Percentiles rank a stretch among this genome's conserved stretches.
These are phyloP conservation scores for Pseudocercospora fijiensis DNA, from an alignment of 2,329 filamentous ascomycete genomes.

Conservation along the genomic window DNA sequence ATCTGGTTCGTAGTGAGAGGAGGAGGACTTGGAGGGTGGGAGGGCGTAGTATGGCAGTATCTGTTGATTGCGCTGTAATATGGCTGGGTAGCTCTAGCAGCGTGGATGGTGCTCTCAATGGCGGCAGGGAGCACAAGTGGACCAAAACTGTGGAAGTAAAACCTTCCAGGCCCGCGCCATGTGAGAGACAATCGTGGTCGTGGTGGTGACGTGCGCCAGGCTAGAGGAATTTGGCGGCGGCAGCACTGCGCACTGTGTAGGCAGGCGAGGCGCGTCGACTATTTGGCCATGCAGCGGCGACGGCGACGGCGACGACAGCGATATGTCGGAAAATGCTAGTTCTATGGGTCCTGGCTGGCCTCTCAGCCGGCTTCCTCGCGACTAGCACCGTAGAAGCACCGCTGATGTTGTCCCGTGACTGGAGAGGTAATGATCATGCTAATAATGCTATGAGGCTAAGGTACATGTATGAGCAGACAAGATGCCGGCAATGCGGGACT, in stretches of 20 bases:
- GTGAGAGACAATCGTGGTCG: neutral
- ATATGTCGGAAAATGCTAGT: neutral
- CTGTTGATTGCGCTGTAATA: neutral
- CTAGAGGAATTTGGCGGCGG: neutral
- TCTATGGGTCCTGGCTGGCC: conserved; percentile 4
- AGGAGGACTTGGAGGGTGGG: neutral
- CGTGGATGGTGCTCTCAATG: neutral
- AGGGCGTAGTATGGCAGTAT: neutral
- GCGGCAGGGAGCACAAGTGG: neutral
- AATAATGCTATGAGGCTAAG: too few species aligned
- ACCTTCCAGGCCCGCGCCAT: conserved; percentile 4
- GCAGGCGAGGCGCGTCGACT: neutral
- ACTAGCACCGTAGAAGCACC: conserved; percentile 7
- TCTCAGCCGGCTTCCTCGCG: neutral
- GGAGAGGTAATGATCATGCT: neutral
- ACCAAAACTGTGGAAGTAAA: conserved; percentile 1
- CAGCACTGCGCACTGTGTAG: too few species aligned
- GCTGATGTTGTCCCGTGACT: neutral
- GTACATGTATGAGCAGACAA: neutral
- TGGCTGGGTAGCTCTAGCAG: neutral
- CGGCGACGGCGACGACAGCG: neutral
- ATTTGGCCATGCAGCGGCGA: neutral
- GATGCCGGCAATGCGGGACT: too few species aligned
- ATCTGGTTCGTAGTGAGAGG: neutral
- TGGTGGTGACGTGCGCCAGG: neutral